Evolutionary conservation across 2,329 filamentous ascomycete species (phyloP), one percentile per base, ranked within the genome.

Genomic region (Xylariaceae sp.): DNA sequence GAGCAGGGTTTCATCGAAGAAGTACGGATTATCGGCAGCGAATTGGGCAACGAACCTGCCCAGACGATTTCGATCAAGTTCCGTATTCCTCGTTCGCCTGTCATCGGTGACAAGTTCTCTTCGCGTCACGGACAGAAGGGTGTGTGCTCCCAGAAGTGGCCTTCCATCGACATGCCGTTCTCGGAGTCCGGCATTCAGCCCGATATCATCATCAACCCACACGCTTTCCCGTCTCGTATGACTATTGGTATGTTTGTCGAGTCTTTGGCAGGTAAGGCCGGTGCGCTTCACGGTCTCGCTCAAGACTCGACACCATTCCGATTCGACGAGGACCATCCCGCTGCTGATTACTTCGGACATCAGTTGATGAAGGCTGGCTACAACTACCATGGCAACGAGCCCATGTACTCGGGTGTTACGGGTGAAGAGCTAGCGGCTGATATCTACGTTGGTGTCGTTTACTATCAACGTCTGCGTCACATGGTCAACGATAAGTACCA

Each of bases 401-500:
- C 94, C 49, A 95, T 99, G 88, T 99, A 99, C 80, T 94, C 89
- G 49, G 94, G 94, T 48, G 93, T 97, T 73, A 99, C 94, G 0
- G 94, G 94, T 63, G 87, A 96, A 73, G 93, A 97, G 75, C 87
- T 99, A 47, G 87, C 87, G 17, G 93, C 92, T 5, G 94, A 99
- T 73, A 97, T 99, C 71, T 99, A 96, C 77, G 85, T 97, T 61
- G 94, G 94, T 51, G 87, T 97, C 9, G 94, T 99, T 62, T 97
- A 97, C 81, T 99, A 99, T 81, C 94, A 99, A 77, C 88, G 94
- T 74, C 83, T 99, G 62, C 84, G 94, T 74, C 94, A 99, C 87
- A 99, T 99, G 94, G 94, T 99, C 58, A 97, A 97, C 83, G 94
- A 99, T 77, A 99, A 99, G 77, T 99, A 90, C 81, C 94, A 99